Evolutionary conservation across 768 basidiomycete genomes (phyloP).

Genomic region (Termitomyces sp.): DNA sequence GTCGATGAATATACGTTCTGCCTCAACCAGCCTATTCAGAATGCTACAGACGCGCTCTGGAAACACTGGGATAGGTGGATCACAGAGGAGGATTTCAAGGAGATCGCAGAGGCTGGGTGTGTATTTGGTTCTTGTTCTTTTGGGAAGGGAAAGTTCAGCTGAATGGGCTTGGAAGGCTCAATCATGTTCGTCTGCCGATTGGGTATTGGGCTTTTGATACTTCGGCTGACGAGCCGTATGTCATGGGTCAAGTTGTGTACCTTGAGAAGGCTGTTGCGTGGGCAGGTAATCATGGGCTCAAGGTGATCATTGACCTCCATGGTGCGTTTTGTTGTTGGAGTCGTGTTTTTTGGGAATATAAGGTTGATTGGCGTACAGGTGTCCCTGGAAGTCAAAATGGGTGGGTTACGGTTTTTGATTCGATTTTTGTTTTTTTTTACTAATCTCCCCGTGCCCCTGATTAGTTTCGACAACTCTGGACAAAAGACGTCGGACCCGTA

Average conservation of each 20-base stretch:
- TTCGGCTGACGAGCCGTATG: constrained; percentile 70
- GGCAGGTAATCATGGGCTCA: constrained; percentile 68
- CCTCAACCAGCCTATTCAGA: constrained; percentile 48
- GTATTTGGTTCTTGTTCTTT: not conserved
- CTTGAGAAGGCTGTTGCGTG: constrained; percentile 63
- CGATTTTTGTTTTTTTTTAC: constrained; percentile 13
- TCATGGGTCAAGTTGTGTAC: constrained; percentile 72
- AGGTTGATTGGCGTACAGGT: constrained; percentile 26
- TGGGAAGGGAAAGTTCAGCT: not conserved
- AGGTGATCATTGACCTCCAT: constrained; percentile 79
- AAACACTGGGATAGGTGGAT: constrained; percentile 85
- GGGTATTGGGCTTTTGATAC: constrained; percentile 92
- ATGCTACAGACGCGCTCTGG: constrained; percentile 45
- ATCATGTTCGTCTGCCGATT: constrained; percentile 81
- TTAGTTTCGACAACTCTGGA: constrained; percentile 81
- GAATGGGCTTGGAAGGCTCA: constrained; percentile 44
- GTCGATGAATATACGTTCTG: constrained; percentile 82
- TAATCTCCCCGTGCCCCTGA: not conserved
- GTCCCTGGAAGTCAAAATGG: constrained; percentile 88
- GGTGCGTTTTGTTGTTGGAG: constrained; percentile 26
- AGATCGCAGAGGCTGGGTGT: constrained; percentile 74
- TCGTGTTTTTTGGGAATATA: no score
- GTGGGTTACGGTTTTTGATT: constrained; percentile 29
- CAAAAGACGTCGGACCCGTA: constrained; percentile 55
- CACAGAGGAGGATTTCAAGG: constrained; percentile 72